These are phyloP conservation scores for Ensete ventricosum DNA, from an alignment of 176 grass and related monocot genomes.

Conservation along the genomic window DNA sequence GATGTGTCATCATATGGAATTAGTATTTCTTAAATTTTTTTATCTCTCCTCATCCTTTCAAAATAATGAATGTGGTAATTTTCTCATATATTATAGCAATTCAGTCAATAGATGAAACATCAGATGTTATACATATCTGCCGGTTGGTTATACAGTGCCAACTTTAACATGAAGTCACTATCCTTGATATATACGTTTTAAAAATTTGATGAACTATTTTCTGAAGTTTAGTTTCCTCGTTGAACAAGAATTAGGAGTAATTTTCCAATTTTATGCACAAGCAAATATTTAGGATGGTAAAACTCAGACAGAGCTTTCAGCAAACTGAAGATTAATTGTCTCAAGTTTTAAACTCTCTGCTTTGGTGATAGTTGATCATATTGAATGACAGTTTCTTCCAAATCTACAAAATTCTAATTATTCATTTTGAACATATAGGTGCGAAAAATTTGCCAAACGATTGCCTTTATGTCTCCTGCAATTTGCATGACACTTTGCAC, in stretches of 20 bases:
- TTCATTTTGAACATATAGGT: too few relatives aligned
- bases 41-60: not conserved
- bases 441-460: too few relatives aligned
- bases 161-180: not conserved
- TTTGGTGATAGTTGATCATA: not conserved
- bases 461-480: too few relatives aligned
- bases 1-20: not conserved
- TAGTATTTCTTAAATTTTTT: not conserved
- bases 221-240: not conserved
- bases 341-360: not conserved
- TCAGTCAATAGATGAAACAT: not conserved
- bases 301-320: not conserved
- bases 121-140: not conserved
- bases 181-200: not conserved
- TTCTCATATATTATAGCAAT: not conserved
- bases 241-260: not conserved
- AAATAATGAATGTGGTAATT: not conserved
- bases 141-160: not conserved
- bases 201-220: not conserved
- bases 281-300: not conserved
- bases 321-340: not conserved
- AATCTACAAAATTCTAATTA: too few relatives aligned
- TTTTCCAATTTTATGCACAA: not conserved
- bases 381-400: too few relatives aligned
- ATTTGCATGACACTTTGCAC: too few relatives aligned